Percentiles rank a stretch among this genome's conserved stretches.
Conservation (phyloP, 2,329 filamentous ascomycete genomes). For the Diaporthe aspalathi region DNA sequence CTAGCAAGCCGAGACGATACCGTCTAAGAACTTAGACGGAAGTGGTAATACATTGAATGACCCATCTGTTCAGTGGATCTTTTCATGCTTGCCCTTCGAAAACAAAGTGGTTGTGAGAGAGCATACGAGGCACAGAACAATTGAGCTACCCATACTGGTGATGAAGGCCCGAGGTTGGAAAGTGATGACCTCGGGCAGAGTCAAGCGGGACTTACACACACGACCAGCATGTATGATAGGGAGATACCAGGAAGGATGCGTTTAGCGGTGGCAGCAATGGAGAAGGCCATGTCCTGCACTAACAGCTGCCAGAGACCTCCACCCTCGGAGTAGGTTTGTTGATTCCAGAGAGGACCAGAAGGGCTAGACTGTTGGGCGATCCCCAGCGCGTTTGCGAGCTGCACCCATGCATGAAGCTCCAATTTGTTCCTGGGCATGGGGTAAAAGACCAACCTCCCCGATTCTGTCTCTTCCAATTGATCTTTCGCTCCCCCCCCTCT, state of each 20-base stretch:
- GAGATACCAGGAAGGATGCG: neutral
- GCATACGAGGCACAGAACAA: no score
- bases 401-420: slow-evolving; percentile 32
- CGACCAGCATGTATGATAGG: neutral
- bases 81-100: neutral
- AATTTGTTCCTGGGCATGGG: slow-evolving; percentile 21
- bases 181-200: slow-evolving; percentile 22
- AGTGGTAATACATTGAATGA: no score
- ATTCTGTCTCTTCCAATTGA: slow-evolving; percentile 31
- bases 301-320: neutral
- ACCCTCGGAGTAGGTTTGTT: slow-evolving; percentile 1
- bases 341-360: slow-evolving; percentile 14
- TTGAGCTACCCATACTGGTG: neutral
- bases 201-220: neutral
- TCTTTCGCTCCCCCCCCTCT: slow-evolving; percentile 30
- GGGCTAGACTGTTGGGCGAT: slow-evolving; percentile 22
- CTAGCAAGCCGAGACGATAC: neutral
- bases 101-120: no score
- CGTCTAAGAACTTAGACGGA: no score
- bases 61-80: neutral
- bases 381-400: slow-evolving; percentile 29
- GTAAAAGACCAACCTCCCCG: slow-evolving; percentile 39
- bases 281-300: neutral
- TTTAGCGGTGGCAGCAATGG: accelerated
- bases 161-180: slow-evolving; percentile 25